phyloP scores from a whole-genome alignment of 306 rosid species.

The Inga laurina region DNA sequence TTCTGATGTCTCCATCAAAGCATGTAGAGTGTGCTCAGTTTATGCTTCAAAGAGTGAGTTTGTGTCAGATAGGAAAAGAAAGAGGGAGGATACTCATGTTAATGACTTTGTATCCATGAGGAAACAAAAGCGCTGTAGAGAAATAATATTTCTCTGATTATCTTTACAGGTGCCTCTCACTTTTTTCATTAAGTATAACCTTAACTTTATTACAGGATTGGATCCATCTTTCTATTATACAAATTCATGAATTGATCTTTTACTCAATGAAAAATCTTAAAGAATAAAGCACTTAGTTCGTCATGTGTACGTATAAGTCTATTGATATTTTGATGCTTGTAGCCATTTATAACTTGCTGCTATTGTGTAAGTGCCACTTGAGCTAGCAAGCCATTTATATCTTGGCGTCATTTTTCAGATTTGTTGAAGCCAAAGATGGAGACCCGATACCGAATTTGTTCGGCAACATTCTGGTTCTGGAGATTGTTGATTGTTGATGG shows the following conservation, averaged over 20 bases:
- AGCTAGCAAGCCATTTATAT: not conserved
- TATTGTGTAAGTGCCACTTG: too few species aligned
- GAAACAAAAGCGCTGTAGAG: not conserved
- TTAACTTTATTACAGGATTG: not conserved
- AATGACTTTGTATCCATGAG: not conserved
- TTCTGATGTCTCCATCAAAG: not conserved
- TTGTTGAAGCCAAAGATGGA: too few species aligned
- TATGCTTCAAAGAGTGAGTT: not conserved
- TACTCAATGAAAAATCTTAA: not conserved
- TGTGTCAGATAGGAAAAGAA: not conserved
- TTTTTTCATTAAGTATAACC: not conserved
- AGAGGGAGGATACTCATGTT: not conserved
- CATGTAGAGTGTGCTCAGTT: conserved; percentile 21
- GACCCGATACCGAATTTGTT: too few species aligned
- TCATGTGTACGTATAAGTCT: too few species aligned
- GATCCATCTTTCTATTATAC: too few species aligned
- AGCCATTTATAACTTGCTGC: too few species aligned
- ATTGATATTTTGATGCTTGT: too few species aligned
- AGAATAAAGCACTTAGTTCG: not conserved
- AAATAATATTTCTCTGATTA: not conserved
- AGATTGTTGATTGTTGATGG: too few species aligned
- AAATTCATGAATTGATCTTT: not conserved
- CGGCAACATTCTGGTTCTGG: too few species aligned
- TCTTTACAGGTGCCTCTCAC: not conserved
- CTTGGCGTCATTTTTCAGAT: too few species aligned